Conservation (phyloP, 306 rosid genomes). For the Cicer chorassanicum region DNA sequence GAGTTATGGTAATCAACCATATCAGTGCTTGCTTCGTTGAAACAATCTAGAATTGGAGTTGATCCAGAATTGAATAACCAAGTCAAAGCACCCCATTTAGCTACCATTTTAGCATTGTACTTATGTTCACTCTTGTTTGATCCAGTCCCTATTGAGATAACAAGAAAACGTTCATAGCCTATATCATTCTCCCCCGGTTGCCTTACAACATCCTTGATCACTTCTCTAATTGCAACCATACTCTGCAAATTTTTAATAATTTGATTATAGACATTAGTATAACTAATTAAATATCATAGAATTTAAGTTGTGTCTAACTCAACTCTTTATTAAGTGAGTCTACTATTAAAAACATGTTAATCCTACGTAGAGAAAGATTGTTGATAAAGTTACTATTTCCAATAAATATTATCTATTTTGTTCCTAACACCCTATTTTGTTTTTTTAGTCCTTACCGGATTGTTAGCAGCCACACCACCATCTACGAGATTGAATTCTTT, state of each 20-base stretch:
- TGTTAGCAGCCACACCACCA: conserved; percentile 50
- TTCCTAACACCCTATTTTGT: too few species aligned
- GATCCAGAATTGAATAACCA: conserved; percentile 51
- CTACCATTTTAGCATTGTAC: conserved; percentile 47
- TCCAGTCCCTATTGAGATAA: conserved; percentile 61
- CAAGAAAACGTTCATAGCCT: conserved; percentile 50
- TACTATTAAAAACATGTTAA: too few species aligned
- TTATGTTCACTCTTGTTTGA: conserved; percentile 44
- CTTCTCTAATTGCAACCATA: conserved; percentile 61
- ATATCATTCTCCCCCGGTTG: conserved; percentile 34
- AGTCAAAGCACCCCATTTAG: conserved; percentile 53
- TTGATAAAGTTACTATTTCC: too few species aligned
- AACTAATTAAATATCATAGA: background rate
- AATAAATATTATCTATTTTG: too few species aligned
- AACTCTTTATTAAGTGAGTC: too few species aligned
- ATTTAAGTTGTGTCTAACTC: too few species aligned
- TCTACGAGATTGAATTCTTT: conserved; percentile 50
- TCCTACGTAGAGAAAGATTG: too few species aligned
- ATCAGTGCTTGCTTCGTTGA: conserved; percentile 46
- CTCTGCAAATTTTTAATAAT: conserved; percentile 41
- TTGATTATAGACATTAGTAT: background rate
- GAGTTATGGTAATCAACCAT: conserved; percentile 55
- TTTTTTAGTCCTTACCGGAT: conserved; percentile 43
- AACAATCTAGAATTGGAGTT: conserved; percentile 54
- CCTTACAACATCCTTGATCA: conserved; percentile 40